Conservation (phyloP, 2,329 filamentous ascomycete species). For the Aspergillus sp. region DNA sequence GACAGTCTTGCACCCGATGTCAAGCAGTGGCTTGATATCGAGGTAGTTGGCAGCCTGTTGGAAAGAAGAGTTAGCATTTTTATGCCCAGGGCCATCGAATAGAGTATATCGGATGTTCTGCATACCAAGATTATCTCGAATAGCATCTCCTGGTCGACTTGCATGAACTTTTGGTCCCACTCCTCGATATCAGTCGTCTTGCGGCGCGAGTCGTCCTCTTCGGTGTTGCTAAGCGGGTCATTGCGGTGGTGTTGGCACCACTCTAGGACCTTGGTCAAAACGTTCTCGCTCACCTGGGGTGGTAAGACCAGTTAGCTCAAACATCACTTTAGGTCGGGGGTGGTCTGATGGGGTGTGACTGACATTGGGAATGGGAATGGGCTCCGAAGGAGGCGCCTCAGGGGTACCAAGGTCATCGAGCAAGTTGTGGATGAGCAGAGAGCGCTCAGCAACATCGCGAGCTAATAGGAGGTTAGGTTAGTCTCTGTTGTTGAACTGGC, state of each 20-base stretch:
- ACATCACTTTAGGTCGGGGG: background rate
- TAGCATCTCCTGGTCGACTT: constrained; percentile 99
- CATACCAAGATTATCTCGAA: constrained; percentile 97
- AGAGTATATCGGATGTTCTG: constrained; percentile 18
- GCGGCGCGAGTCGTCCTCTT: constrained; percentile 92
- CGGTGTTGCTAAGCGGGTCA: constrained; percentile 76
- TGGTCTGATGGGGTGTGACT: constrained; percentile 13
- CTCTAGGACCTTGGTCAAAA: constrained; percentile 93
- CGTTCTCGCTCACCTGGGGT: constrained; percentile 80
- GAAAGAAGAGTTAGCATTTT: constrained; percentile 2
- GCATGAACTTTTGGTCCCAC: constrained; percentile 99
- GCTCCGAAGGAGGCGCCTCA: constrained; percentile 34
- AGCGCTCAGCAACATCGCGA: constrained; percentile 82
- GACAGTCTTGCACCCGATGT: constrained; percentile 98
- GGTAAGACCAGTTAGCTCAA: background rate
- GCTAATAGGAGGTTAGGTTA: constrained; percentile 51
- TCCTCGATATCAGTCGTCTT: constrained; percentile 99
- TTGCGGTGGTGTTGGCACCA: constrained; percentile 96
- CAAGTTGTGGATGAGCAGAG: constrained; percentile 97
- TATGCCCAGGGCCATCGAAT: background rate
- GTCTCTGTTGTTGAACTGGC: background rate
- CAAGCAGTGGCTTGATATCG: constrained; percentile 96
- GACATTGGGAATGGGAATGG: constrained; percentile 70
- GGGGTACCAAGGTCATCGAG: constrained; percentile 82
- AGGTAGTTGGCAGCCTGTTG: constrained; percentile 91